Base-by-base conservation (phyloP, 2,329 filamentous ascomycete genomes). In the Alternaria ventricosa region DNA sequence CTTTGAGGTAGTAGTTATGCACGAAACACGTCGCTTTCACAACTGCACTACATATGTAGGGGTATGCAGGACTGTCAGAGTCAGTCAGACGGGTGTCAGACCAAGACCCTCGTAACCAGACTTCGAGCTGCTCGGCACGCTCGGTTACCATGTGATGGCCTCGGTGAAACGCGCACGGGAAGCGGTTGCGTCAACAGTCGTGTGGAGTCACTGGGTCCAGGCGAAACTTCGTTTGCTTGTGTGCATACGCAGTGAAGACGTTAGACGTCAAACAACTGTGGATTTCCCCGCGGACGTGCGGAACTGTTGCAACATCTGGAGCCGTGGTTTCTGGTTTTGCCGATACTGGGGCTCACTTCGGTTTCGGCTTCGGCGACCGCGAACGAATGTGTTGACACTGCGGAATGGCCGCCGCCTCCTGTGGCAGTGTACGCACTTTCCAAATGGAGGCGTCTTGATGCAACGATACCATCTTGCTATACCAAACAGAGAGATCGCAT, bases 51-150 rank as follows among this genome's bases (percentile, higher is more conserved):
- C 49, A 58, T 18, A 33, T 54, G 47, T 62, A 51, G 49, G 49
- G 36, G 33, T 54, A 58, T 58, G 60, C 55, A 62, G 28, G 45
- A 53, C 41, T 51, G 55, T 58, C 55, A 62, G 50, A 62, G 45
- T 47, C 41, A 46, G 18, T 58, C 55, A 59, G 50, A 62, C 49
- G 47, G 47, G 55, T 62, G 60, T 54, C 60, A 62, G 55, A 59
- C 55, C 41, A 59, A 53, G 41, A 33, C 25, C 27, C 30, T 62
- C 47, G 43, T 41, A 45, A 43, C 55, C 55, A 62, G 23, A 53
- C 25, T 62, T 54, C 41, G 47, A 53, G 47, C 33, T 59, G 28
- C 60, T 36, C 27, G 33, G 18, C 30, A 23, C 20, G 30, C 49
- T 25, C 45, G 41, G 60, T 53, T 59, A 50, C 23, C 23, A 59